Base-by-base conservation (phyloP, 768 basidiomycete species). In the Termitomyces sp. region DNA sequence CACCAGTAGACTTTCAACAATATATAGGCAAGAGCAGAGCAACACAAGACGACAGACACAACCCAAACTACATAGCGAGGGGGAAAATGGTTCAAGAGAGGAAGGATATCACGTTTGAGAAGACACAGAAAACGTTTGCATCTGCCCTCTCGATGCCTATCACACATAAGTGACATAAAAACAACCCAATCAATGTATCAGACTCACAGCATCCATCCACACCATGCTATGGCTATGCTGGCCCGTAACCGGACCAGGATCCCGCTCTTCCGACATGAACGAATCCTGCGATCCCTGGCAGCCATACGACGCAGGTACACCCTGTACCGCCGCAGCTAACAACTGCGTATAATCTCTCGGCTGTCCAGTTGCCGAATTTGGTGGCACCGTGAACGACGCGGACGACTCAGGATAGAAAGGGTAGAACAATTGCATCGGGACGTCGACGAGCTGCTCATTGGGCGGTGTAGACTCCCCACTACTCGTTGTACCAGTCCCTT, bases 381-480 rank as follows among this genome's bases (percentile, higher is more conserved):
- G 49, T 2, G 60, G 63, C 39, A 61, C 56, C 25, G 39, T 28
- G n/a, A 56, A 54, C 12, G 63, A 74, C 61, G 50, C 37, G 1
- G 37, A 39, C 9, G 50, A 28, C 39, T 89, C 88, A 0, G 88
- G 84, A 64, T 78, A 89, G 73, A 89, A 89, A 0, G 89, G 89
- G 63, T 88, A 92, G 71, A 92, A 91, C 43, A 90, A 68, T 30
- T 77, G 79, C 6, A 79, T 72, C 2, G 89, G 88, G 43, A 91
- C 76, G 19, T 91, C 88, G 1, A 82, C 84, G 35, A 91, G 78
- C 52, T 73, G 71, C 55, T 74, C 76, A 47, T 70, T 70, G 0
- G 73, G 69, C 19, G 75, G 74, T 11, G 77, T 75, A 6, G 72
- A 68, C 6, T 68, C 68, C 2, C 68, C 71, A 54, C 72, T 69